Evolutionary conservation across 2,329 filamentous ascomycete species (phyloP).

Genomic region (Ophiostoma ips): DNA sequence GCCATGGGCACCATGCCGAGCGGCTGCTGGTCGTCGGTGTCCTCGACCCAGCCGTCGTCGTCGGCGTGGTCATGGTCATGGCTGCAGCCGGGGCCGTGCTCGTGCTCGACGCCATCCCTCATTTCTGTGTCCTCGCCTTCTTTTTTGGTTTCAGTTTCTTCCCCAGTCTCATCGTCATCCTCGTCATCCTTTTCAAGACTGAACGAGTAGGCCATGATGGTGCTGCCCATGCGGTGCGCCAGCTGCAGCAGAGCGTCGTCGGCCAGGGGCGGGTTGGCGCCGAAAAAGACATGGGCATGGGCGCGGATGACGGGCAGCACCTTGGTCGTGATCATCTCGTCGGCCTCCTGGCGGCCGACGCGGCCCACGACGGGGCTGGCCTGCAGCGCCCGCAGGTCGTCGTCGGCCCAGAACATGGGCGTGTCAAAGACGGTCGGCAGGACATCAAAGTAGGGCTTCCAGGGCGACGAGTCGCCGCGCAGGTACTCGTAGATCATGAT

Average conservation of each 20-base stretch:
- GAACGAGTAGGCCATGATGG: conserved; percentile 89
- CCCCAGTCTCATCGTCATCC: conserved; percentile 22
- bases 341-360: conserved; percentile 60
- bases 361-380: conserved; percentile 63
- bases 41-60: conserved; percentile 45
- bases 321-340: conserved; percentile 48
- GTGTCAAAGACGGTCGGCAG: conserved; percentile 64
- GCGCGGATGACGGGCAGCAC: conserved; percentile 37
- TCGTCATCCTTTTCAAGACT: conserved; percentile 45
- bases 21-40: conserved; percentile 39
- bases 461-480: conserved; percentile 45
- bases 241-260: conserved; percentile 34
- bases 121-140: conserved; percentile 25
- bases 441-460: conserved; percentile 67
- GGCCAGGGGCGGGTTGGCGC: conserved; percentile 18
- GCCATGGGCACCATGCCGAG: conserved; percentile 89
- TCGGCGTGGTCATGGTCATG: conserved; percentile 28
- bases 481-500: conserved; percentile 66
- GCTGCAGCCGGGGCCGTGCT: conserved; percentile 22
- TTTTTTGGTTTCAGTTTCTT: conserved; percentile 41
- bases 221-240: conserved; percentile 71
- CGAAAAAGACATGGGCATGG: conserved; percentile 32
- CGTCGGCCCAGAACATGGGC: conserved; percentile 73
- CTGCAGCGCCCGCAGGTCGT: conserved; percentile 59
- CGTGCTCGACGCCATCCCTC: conserved; percentile 46